These are phyloP conservation scores for Colletotrichum orchidophilum DNA, from an alignment of 2,329 filamentous ascomycete species.

Conservation along the genomic window DNA sequence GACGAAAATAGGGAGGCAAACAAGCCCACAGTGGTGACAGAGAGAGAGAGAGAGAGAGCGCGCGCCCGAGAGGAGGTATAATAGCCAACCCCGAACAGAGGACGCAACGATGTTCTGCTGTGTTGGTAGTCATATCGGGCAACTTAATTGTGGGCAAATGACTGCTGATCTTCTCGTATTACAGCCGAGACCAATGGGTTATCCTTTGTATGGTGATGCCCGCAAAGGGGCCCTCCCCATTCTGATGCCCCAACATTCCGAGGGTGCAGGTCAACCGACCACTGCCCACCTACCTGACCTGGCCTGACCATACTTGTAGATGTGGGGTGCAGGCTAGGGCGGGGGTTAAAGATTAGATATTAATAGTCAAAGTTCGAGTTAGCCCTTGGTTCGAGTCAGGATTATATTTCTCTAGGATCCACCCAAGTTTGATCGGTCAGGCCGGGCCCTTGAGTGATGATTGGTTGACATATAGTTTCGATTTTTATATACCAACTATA, in stretches of 20 bases:
- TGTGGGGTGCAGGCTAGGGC: too few relatives aligned
- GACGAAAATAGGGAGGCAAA: background rate
- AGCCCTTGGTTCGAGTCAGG: too few relatives aligned
- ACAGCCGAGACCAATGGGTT: background rate
- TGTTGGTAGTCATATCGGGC: background rate
- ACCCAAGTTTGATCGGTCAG: too few relatives aligned
- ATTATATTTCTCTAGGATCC: too few relatives aligned
- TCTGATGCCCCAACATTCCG: background rate
- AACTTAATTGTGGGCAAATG: background rate
- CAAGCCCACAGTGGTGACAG: background rate
- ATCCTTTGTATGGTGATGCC: background rate
- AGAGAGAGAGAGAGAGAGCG: background rate
- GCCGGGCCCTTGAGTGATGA: too few relatives aligned
- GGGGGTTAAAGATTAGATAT: too few relatives aligned
- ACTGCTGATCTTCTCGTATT: background rate
- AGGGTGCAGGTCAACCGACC: too few relatives aligned
- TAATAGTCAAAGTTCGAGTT: too few relatives aligned
- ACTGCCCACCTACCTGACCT: too few relatives aligned
- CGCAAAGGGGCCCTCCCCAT: background rate
- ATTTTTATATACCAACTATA: too few relatives aligned
- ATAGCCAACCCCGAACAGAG: background rate
- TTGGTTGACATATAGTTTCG: too few relatives aligned
- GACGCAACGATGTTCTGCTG: background rate
- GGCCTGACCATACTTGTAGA: too few relatives aligned
- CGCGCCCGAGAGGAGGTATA: background rate